Evolutionary conservation across 352 stramenopile genomes (phyloP).

Genomic region (Phytophthora citrophthora): DNA sequence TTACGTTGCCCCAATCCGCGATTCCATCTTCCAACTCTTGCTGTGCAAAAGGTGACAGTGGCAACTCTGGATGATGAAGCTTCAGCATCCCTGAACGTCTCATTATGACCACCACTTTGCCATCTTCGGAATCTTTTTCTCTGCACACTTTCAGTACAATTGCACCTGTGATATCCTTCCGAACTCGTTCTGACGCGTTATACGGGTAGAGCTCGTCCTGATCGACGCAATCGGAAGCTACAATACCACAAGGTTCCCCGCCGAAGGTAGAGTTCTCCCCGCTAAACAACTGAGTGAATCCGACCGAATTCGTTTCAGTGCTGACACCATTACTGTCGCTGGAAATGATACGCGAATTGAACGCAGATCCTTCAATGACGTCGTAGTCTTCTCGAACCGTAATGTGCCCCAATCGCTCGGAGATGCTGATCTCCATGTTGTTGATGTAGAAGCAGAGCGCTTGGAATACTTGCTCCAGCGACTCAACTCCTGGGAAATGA

Average conservation of each 20-base stretch:
- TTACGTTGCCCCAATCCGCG: slow-evolving; percentile 31
- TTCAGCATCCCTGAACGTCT: slow-evolving; percentile 20
- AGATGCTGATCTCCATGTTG: slow-evolving; percentile 58
- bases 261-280: slow-evolving; percentile 6
- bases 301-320: slow-evolving; percentile 34
- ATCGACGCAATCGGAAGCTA: slow-evolving; percentile 40
- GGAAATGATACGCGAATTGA: slow-evolving; percentile 39
- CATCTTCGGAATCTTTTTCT: slow-evolving; percentile 6
- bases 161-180: slow-evolving; percentile 41
- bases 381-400: slow-evolving; percentile 35
- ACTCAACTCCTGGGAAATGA: slow-evolving; percentile 37
- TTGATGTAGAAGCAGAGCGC: slow-evolving; percentile 43
- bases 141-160: slow-evolving; percentile 29
- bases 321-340: slow-evolving; percentile 17
- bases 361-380: slow-evolving; percentile 20
- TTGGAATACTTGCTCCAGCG: slow-evolving; percentile 40
- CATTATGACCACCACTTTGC: slow-evolving; percentile 20
- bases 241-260: slow-evolving; percentile 29
- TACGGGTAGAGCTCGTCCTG: slow-evolving; percentile 39
- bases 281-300: slow-evolving; percentile 30
- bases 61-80: slow-evolving; percentile 29
- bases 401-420: slow-evolving; percentile 30
- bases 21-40: slow-evolving; percentile 26
- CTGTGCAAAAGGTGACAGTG: slow-evolving; percentile 2
- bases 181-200: slow-evolving; percentile 14